phyloP scores from a whole-genome alignment of 2,329 filamentous ascomycete species.

The Xylariales sp. region DNA sequence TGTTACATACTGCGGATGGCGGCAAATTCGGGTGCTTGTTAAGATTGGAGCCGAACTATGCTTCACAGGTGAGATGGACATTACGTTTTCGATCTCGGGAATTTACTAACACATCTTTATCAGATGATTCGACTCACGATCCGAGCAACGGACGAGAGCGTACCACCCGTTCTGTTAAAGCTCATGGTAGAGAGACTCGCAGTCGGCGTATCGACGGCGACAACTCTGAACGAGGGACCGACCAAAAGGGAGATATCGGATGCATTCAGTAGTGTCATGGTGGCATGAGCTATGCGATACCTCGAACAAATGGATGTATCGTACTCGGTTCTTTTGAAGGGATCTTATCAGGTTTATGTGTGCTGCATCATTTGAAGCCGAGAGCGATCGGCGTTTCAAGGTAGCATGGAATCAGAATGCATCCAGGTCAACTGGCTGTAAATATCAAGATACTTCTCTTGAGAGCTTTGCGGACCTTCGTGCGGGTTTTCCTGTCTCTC shows the following conservation, averaged over 20 bases:
- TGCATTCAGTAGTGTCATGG: conserved; percentile 53
- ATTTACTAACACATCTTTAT: conserved; percentile 18
- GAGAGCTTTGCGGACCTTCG: too few relatives aligned
- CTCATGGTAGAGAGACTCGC: conserved; percentile 82
- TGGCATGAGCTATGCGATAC: too few relatives aligned
- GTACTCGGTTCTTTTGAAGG: too few relatives aligned
- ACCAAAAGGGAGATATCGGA: conserved; percentile 49
- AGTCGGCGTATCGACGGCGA: conserved; percentile 39
- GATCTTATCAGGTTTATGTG: too few relatives aligned
- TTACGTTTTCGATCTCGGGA: conserved; percentile 32
- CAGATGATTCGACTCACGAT: conserved; percentile 96
- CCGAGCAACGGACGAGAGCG: conserved; percentile 84
- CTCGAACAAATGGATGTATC: too few relatives aligned
- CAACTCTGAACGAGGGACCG: conserved; percentile 35
- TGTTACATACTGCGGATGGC: conserved; percentile 72
- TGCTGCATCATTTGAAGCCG: too few relatives aligned
- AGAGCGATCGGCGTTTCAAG: too few relatives aligned
- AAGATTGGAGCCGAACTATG: conserved; percentile 90
- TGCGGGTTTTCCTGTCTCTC: too few relatives aligned
- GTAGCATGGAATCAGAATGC: too few relatives aligned
- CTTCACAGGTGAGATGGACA: conserved; percentile 89
- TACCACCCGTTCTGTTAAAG: conserved; percentile 75
- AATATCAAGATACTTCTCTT: too few relatives aligned
- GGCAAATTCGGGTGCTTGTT: conserved; percentile 94
- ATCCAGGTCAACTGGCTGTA: too few relatives aligned